Conservation (phyloP, 2,329 filamentous ascomycete genomes). For the Drechslerella coelobrocha region DNA sequence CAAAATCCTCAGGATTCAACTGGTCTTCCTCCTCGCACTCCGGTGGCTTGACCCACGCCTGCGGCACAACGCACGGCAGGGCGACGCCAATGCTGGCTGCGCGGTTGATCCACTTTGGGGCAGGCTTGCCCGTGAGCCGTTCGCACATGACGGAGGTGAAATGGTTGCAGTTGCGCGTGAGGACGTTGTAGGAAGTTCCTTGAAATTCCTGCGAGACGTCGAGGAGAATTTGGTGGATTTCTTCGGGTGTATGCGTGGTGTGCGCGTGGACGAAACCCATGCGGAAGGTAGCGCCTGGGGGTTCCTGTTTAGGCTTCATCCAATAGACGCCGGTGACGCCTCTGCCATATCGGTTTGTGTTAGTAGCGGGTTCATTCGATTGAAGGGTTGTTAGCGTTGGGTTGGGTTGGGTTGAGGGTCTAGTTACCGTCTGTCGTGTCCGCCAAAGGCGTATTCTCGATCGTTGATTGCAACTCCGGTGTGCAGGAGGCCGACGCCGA, state of each 20-base stretch:
- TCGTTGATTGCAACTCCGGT: constrained; percentile 82
- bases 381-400: too few species aligned
- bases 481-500: constrained; percentile 79
- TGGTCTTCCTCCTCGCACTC: constrained; percentile 66
- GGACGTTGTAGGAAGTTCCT: constrained; percentile 78
- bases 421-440: constrained; percentile 69
- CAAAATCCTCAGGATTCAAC: constrained; percentile 46
- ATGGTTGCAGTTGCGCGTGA: constrained; percentile 87
- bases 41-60: constrained; percentile 80
- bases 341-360: constrained; percentile 4
- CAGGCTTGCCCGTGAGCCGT: constrained; percentile 72
- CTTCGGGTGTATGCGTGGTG: constrained; percentile 71
- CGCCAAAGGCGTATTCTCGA: constrained; percentile 83
- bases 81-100: constrained; percentile 83
- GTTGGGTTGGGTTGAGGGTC: background rate
- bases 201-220: constrained; percentile 74
- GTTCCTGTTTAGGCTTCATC: constrained; percentile 74
- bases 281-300: constrained; percentile 78
- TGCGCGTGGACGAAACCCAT: constrained; percentile 80
- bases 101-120: constrained; percentile 79
- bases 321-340: constrained; percentile 81
- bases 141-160: constrained; percentile 80
- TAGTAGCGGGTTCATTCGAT: too few species aligned
- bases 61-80: constrained; percentile 80
- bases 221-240: constrained; percentile 74